Base-by-base conservation (phyloP, 805 yeast genomes). In the Ogataea allantospora region DNA sequence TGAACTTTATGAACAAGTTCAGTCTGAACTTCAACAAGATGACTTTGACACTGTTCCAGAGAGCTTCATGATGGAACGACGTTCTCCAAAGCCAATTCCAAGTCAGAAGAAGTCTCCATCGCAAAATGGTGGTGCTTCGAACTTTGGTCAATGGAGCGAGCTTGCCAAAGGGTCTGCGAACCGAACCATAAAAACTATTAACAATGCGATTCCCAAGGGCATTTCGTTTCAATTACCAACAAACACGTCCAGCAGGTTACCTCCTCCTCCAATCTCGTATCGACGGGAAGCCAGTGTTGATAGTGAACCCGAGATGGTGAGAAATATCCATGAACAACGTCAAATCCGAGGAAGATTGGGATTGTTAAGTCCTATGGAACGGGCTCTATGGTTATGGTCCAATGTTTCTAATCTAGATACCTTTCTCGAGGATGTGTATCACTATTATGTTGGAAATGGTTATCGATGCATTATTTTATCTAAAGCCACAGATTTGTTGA, bases 301-400 rank as follows among this genome's bases (percentile, higher is more conserved):
- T 6, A 28, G 36, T 33, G 38, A 44, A 27, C 25, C 47, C 16
- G 35, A 35, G 14, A 20, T 26, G 8, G 14, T n/a, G 12, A 28
- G 33, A 4, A 27, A 39, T 32, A 30, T 28, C 11, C 35, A 43
- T 20, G 47, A 51, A n/a, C 56, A 55, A 33, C 41, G 54, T 34
- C 53, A 46, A 22, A 43, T 57, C 21, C 46, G 61, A 28, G 53
- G 52, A 17, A 50, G 53, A 26, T 42, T 71, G 6, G 72, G 74
- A 6, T 66, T 71, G 1, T 54, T 79, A 18, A 75, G 78, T 34
- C 77, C 85, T 1, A 68, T 68, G 42, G 96, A 89, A 55, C 67
- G 88, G 33, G 95, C 98, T 0, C 66, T 85, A 12, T 93, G 97
- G 88, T 73, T 87, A 43, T 93, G 99, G 98, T 95, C 98, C 1